These are phyloP conservation scores for Dactylis glomerata DNA, from an alignment of 176 grass and related monocot species.

Conservation along the genomic window DNA sequence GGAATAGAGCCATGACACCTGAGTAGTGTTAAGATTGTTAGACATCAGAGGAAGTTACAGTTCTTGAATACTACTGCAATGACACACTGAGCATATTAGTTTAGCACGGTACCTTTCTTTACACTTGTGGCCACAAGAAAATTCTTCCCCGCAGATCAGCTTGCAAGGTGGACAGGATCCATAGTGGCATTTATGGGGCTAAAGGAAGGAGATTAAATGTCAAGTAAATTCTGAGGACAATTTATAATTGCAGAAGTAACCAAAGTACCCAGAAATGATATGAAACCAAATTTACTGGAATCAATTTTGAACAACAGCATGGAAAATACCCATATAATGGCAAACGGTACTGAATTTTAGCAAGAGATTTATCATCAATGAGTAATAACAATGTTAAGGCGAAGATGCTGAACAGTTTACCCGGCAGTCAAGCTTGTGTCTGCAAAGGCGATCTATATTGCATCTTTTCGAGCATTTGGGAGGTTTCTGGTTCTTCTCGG, in stretches of 20 bases:
- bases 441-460: constrained; percentile 74
- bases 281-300: constrained; percentile 8
- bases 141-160: constrained; percentile 68
- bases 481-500: constrained; percentile 94
- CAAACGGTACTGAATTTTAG: neutral
- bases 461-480: constrained; percentile 89
- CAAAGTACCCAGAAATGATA: constrained; percentile 15
- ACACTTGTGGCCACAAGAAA: constrained; percentile 89
- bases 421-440: constrained; percentile 71
- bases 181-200: constrained; percentile 98
- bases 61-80: neutral
- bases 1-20: constrained; percentile 91
- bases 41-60: neutral
- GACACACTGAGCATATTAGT: neutral
- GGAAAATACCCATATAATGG: neutral
- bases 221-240: constrained; percentile 1
- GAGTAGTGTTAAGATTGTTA: neutral
- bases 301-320: neutral
- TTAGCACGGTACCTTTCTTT: constrained; percentile 68
- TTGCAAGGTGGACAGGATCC: constrained; percentile 93
- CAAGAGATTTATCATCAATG: constrained; percentile 17
- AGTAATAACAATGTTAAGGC: neutral
- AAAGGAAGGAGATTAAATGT: constrained; percentile 31
- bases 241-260: constrained; percentile 24
- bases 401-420: constrained; percentile 37